Conservation (phyloP, 768 basidiomycete genomes). For the Ramaria sp. region DNA sequence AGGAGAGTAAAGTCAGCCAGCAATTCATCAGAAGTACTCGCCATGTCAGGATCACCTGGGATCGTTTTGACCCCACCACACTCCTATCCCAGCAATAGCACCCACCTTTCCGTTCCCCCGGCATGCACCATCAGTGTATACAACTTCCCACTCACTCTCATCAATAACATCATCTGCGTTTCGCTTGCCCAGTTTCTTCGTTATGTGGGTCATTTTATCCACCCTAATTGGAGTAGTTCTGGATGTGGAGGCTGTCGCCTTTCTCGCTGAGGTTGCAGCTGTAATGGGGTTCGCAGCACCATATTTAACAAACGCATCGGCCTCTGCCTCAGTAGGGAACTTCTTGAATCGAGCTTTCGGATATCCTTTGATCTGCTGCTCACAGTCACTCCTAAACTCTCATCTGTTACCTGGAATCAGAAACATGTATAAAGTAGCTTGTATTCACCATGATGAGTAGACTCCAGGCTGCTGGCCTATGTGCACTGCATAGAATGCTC, state of each 20-base stretch:
- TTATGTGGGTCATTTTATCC: background rate
- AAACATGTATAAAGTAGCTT: background rate
- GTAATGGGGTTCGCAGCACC: constrained; percentile 6
- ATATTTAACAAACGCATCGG: constrained; percentile 37
- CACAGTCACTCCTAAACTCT: constrained; percentile 54
- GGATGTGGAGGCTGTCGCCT: constrained; percentile 6
- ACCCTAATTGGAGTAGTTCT: constrained; percentile 7
- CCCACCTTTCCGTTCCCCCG: constrained; percentile 64
- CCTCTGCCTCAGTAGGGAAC: constrained; percentile 44
- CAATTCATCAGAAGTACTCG: background rate
- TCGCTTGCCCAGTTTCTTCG: background rate
- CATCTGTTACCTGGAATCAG: constrained; percentile 2
- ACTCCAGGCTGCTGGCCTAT: constrained; percentile 55
- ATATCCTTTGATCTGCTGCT: constrained; percentile 57
- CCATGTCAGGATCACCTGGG: constrained; percentile 32
- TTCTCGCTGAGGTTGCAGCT: constrained; percentile 11
- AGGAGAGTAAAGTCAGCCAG: background rate
- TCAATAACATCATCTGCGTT: constrained; percentile 13
- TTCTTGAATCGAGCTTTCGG: constrained; percentile 55
- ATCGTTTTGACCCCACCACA: constrained; percentile 76
- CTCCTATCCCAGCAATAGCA: constrained; percentile 72
- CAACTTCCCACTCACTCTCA: constrained; percentile 32
- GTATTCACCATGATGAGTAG: constrained; percentile 55
- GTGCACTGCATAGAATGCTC: constrained; percentile 63
- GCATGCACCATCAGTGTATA: constrained; percentile 85